These are phyloP conservation scores for Phaffia tasmanica DNA, from an alignment of 768 basidiomycete genomes.

Conservation along the genomic window DNA sequence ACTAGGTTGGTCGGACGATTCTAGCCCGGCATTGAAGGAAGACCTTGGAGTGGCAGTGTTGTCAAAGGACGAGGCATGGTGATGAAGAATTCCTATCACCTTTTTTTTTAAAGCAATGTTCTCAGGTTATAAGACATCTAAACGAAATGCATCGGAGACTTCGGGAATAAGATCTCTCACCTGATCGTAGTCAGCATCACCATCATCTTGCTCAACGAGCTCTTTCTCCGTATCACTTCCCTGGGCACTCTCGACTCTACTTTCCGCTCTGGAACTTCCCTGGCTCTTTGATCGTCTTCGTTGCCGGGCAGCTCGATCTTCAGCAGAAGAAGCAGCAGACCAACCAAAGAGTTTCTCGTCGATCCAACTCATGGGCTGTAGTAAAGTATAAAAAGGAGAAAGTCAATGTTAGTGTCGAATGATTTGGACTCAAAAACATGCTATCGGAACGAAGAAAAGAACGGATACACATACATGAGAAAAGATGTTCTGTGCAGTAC, in stretches of 20 bases:
- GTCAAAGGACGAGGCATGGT: too few relatives aligned
- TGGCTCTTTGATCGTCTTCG: background rate
- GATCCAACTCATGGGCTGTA: conserved; percentile 24
- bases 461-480: conserved; percentile 9
- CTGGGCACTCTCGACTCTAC: background rate
- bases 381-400: background rate
- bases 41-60: too few relatives aligned
- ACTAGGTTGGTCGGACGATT: too few relatives aligned
- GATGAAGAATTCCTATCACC: too few relatives aligned
- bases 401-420: background rate
- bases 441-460: too few relatives aligned
- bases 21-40: too few relatives aligned
- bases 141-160: too few relatives aligned
- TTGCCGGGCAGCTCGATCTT: background rate
- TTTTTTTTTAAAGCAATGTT: too few relatives aligned
- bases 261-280: background rate
- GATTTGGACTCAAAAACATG: too few relatives aligned
- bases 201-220: background rate
- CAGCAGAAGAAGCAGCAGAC: background rate
- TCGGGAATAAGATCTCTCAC: background rate
- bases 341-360: conserved; percentile 23
- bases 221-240: conserved; percentile 4
- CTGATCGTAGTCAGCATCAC: conserved; percentile 23
- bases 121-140: too few relatives aligned
- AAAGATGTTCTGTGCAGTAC: conserved; percentile 20